phyloP scores from a whole-genome alignment of 129 eudicot species.

The Dittrichia graveolens region DNA sequence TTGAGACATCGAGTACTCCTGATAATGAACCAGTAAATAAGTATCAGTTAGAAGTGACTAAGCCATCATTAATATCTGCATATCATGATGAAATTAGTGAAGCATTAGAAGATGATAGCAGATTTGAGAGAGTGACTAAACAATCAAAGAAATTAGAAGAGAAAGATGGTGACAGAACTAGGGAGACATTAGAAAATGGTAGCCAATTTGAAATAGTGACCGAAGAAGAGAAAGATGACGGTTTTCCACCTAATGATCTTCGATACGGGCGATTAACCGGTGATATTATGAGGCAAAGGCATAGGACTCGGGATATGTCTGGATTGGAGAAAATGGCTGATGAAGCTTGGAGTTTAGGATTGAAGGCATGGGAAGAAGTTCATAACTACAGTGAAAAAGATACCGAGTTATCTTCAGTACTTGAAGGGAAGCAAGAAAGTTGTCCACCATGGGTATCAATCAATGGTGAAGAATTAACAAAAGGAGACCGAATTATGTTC shows the following conservation, averaged over 20 bases:
- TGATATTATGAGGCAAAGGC: conserved; percentile 49
- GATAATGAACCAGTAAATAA: conserved; percentile 35
- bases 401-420: conserved; percentile 36
- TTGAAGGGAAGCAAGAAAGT: conserved; percentile 76
- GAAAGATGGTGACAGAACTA: conserved; percentile 8
- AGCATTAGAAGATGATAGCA: conserved; percentile 48
- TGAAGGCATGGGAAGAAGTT: conserved; percentile 86
- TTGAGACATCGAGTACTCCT: conserved; percentile 51
- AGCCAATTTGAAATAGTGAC: conserved; percentile 5
- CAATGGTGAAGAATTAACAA: conserved; percentile 63
- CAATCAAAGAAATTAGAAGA: conserved; percentile 17
- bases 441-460: conserved; percentile 79
- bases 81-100: conserved; percentile 49
- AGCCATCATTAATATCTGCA: conserved; percentile 41
- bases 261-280: conserved; percentile 71
- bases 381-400: conserved; percentile 43
- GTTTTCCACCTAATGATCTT: conserved; percentile 45
- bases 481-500: conserved; percentile 59
- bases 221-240: conserved; percentile 25
- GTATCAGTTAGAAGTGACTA: conserved; percentile 35
- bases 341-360: conserved; percentile 87
- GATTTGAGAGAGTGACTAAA: not conserved
- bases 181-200: conserved; percentile 19
- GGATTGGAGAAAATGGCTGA: conserved; percentile 83
- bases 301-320: conserved; percentile 55